Evolutionary conservation across 768 basidiomycete species (phyloP).

Genomic region (Neoboletus magnificus): DNA sequence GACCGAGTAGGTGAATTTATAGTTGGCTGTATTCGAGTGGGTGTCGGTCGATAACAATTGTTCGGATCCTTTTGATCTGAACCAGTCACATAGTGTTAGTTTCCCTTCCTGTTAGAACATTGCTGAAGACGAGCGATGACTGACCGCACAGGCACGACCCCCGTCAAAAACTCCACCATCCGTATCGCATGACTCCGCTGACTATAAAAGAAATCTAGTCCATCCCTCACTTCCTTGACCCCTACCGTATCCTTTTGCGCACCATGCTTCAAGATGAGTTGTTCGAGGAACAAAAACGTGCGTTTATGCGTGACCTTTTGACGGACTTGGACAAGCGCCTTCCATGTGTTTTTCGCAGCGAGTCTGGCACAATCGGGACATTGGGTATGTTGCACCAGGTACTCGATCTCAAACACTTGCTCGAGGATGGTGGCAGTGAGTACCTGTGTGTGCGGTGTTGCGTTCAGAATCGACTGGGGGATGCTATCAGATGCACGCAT

Average conservation of each 20-base stretch:
- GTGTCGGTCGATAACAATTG: conserved; percentile 92
- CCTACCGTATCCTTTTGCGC: conserved; percentile 96
- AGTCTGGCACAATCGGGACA: conserved; percentile 92
- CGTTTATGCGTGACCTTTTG: conserved; percentile 98
- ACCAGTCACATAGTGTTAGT: not conserved
- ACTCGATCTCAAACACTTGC: conserved; percentile 96
- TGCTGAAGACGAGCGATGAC: conserved; percentile 24
- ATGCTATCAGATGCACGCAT: too few relatives aligned
- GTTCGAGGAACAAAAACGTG: conserved; percentile 96
- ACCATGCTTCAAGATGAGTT: conserved; percentile 92
- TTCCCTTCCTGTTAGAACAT: not conserved
- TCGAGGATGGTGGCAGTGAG: conserved; percentile 93
- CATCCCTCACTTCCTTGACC: conserved; percentile 90
- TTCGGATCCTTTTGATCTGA: conserved; percentile 88
- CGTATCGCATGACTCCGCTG: conserved; percentile 88
- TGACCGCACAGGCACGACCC: conserved; percentile 86
- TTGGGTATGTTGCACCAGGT: conserved; percentile 91
- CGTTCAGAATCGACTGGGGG: not conserved
- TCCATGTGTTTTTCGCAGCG: conserved; percentile 99
- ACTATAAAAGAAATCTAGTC: conserved; percentile 96
- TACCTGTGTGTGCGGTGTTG: conserved; percentile 59
- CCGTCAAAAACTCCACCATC: conserved; percentile 90
- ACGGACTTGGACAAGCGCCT: conserved; percentile 95
- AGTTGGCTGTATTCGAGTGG: conserved; percentile 89
- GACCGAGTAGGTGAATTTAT: conserved; percentile 96